These are phyloP conservation scores for Margaritispora aquatica DNA, from an alignment of 495 filamentous ascomycete species.

Conservation along the genomic window DNA sequence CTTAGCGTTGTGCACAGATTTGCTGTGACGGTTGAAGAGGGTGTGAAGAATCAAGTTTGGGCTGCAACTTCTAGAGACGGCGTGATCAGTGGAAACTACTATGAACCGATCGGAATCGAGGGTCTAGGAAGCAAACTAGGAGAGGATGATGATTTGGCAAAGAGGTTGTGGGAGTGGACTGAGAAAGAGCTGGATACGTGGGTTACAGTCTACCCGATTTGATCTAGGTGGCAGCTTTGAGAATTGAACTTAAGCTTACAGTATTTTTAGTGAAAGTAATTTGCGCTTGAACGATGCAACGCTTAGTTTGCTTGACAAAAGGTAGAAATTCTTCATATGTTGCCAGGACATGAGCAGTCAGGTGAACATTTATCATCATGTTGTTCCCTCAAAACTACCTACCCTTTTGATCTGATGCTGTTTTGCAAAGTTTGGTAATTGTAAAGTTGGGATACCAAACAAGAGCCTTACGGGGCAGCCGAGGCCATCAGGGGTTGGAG, in stretches of 20 bases:
- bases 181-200: slow-evolving; percentile 38
- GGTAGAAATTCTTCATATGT: not conserved
- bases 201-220: not conserved
- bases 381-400: too few species aligned
- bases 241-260: not conserved
- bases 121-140: slow-evolving; percentile 30
- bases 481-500: not conserved
- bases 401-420: not conserved
- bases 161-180: slow-evolving; percentile 58
- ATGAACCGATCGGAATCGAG: slow-evolving; percentile 42
- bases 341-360: not conserved
- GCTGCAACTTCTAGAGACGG: slow-evolving; percentile 36
- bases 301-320: not conserved
- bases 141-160: slow-evolving; percentile 40
- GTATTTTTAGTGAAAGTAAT: not conserved
- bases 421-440: too few species aligned
- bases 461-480: too few species aligned
- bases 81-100: slow-evolving; percentile 39
- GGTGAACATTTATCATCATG: not conserved
- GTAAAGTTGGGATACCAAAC: too few species aligned
- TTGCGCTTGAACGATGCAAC: too few species aligned
- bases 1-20: not conserved
- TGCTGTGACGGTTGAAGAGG: slow-evolving; percentile 27
- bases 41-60: slow-evolving; percentile 57
- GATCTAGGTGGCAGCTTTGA: not conserved